These are phyloP conservation scores for Helenozyma baotianmanensis DNA, from an alignment of 805 yeast species.

Conservation along the genomic window DNA sequence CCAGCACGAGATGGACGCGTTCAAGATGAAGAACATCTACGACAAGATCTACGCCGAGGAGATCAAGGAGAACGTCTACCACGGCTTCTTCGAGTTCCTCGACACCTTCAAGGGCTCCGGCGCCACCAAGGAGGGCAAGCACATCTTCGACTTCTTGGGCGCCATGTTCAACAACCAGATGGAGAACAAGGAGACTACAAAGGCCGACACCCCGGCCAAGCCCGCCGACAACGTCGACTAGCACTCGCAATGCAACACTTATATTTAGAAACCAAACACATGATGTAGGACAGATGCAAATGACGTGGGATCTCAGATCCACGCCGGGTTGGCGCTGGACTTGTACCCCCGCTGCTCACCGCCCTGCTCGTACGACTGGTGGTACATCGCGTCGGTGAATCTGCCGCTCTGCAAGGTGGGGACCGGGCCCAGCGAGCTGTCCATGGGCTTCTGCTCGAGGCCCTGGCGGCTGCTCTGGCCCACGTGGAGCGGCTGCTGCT, in stretches of 20 bases:
- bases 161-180: slow-evolving; percentile 30
- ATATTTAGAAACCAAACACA: no score
- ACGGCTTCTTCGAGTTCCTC: slow-evolving; percentile 86
- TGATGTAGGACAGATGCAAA: no score
- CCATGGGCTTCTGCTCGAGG: slow-evolving; percentile 1
- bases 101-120: slow-evolving; percentile 59
- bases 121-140: slow-evolving; percentile 36
- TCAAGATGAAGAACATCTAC: slow-evolving; percentile 84
- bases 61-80: slow-evolving; percentile 77
- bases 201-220: slow-evolving; percentile 3
- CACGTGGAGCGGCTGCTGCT: slow-evolving; percentile 1
- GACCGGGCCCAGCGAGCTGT: neutral
- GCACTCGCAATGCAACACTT: neutral
- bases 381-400: slow-evolving; percentile 2
- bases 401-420: slow-evolving; percentile 1
- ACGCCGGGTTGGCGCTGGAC: slow-evolving; percentile 15
- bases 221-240: slow-evolving; percentile 9
- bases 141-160: slow-evolving; percentile 55
- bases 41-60: slow-evolving; percentile 92
- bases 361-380: slow-evolving; percentile 10
- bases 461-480: slow-evolving; percentile 1
- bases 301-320: slow-evolving; percentile 9
- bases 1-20: slow-evolving; percentile 69
- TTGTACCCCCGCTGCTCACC: slow-evolving; percentile 8
- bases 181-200: slow-evolving; percentile 12